Evolutionary conservation across 805 yeast species (phyloP).

Genomic region (Zygosaccharomyces lentus): DNA sequence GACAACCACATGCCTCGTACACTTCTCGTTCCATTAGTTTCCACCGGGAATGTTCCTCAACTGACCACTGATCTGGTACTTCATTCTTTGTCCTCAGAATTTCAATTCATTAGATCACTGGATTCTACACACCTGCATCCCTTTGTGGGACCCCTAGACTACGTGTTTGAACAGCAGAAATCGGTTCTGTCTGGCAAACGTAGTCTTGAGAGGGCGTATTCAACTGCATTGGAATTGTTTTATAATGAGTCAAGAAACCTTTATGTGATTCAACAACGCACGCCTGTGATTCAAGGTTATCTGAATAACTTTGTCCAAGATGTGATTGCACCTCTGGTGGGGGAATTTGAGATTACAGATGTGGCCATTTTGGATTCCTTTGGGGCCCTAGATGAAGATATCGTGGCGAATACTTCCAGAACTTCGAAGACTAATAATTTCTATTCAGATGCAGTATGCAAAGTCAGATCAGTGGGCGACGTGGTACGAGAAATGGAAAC

Average conservation of each 20-base stretch:
- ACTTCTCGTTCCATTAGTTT: conserved; percentile 71
- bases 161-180: conserved; percentile 21
- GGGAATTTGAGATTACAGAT: conserved; percentile 37
- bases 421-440: conserved; percentile 8
- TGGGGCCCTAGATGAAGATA: conserved; percentile 44
- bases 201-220: conserved; percentile 30
- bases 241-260: conserved; percentile 39
- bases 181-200: conserved; percentile 15
- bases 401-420: conserved; percentile 8
- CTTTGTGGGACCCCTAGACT: conserved; percentile 76
- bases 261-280: conserved; percentile 71
- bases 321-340: conserved; percentile 48
- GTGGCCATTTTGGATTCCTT: conserved; percentile 66
- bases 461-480: conserved; percentile 22
- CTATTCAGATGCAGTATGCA: conserved; percentile 26
- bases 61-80: conserved; percentile 68
- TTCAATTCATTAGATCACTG: conserved; percentile 49
- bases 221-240: conserved; percentile 67
- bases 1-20: conserved; percentile 32
- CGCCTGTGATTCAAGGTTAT: conserved; percentile 75
- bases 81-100: conserved; percentile 47
- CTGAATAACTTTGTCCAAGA: conserved; percentile 47
- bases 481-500: conserved; percentile 22
- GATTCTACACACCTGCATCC: conserved; percentile 68
- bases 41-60: conserved; percentile 90